These are phyloP conservation scores for Athelia sp. DNA, from an alignment of 1,284 basidiomycete genomes.

Conservation along the genomic window DNA sequence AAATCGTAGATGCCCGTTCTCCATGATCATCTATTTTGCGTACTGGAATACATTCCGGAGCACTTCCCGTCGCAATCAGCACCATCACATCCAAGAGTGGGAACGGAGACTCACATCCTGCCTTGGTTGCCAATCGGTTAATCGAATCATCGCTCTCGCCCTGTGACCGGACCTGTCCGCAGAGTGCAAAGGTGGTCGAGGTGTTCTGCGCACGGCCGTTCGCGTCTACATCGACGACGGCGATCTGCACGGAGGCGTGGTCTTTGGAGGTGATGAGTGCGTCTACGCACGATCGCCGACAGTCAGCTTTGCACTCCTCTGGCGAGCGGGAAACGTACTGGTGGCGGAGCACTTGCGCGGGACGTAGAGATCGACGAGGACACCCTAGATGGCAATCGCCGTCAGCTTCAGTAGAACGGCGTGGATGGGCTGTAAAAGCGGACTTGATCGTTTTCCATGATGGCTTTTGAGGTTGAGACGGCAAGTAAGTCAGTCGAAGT, in stretches of 20 bases:
- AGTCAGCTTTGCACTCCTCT: constrained; percentile 6
- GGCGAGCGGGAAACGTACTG: constrained; percentile 49
- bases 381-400: constrained; percentile 55
- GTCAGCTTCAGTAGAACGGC: constrained; percentile 2
- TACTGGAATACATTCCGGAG: constrained; percentile 75
- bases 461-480: not conserved
- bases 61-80: constrained; percentile 33
- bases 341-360: constrained; percentile 98
- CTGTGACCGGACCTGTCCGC: constrained; percentile 89
- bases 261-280: constrained; percentile 98
- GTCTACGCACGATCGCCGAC: constrained; percentile 50
- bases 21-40: constrained; percentile 52
- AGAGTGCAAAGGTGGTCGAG: constrained; percentile 91
- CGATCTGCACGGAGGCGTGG: constrained; percentile 97
- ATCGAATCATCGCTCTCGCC: constrained; percentile 97
- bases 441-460: constrained; percentile 80
- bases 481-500: not conserved
- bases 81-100: not conserved
- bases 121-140: constrained; percentile 95
- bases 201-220: constrained; percentile 86
- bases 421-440: constrained; percentile 13
- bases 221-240: constrained; percentile 91
- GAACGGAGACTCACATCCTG: constrained; percentile 75
- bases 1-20: not conserved
- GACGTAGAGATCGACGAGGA: constrained; percentile 99